Conservation (phyloP, 2,329 filamentous ascomycete species). For the Rhinocladiella similis region DNA sequence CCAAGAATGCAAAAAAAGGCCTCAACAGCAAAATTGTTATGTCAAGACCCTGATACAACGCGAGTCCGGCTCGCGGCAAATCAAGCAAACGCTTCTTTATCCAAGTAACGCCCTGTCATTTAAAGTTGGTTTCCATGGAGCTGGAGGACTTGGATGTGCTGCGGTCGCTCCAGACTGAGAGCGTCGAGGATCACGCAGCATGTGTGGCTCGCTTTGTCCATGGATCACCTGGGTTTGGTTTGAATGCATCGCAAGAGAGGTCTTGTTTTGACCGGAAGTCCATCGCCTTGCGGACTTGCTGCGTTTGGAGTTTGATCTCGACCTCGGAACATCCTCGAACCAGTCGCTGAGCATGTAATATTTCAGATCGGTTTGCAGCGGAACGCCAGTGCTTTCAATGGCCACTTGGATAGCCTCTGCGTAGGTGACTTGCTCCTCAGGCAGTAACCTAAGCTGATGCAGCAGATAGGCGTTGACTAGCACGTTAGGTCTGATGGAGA, state of each 20-base stretch:
- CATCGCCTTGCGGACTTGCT: background rate
- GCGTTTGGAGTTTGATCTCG: background rate
- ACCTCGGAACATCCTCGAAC: background rate
- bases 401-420: background rate
- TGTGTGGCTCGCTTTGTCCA: background rate
- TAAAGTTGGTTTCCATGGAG: too few relatives aligned
- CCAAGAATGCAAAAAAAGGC: too few relatives aligned
- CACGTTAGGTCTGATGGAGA: background rate
- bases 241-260: background rate
- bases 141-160: too few relatives aligned
- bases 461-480: slow-evolving; percentile 11
- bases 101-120: too few relatives aligned
- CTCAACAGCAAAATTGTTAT: too few relatives aligned
- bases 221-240: background rate
- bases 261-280: background rate
- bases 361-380: background rate
- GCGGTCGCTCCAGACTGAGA: background rate
- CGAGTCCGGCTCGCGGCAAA: too few relatives aligned
- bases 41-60: too few relatives aligned
- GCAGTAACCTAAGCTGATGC: background rate
- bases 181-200: background rate
- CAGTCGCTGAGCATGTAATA: background rate
- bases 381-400: background rate
- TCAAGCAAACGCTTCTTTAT: too few relatives aligned
- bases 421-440: background rate